Base-by-base conservation (phyloP, 208 protist species). In the Histomonas meleagridis region DNA sequence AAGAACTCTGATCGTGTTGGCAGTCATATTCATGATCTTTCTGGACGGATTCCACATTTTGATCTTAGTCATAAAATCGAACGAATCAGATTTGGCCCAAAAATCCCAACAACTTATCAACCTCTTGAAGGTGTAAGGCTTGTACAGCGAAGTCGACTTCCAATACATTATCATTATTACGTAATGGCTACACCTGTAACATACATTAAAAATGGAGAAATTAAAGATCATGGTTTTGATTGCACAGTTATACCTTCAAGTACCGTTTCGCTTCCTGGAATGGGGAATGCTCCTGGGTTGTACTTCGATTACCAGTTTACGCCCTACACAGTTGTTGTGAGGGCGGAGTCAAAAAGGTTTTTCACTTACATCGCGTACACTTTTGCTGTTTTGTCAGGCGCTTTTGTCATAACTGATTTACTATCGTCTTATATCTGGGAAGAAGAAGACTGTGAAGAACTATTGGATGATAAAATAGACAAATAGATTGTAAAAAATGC, bases 291-390 rank as follows among this genome's bases (percentile, higher is more conserved):
- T n/a, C 70, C 70, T 18, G 70, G 70, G n/a, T 49, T 79, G 18
- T 79, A 51, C 70, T 79, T 79, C 70, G 46, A 16, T 43, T 79
- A 79, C 28, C n/a, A 18, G 16, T 79, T 79, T 40, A 79, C 70
- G 10, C 70, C 70, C 1, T 79, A 79, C 28, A 79, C 70, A 51
- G 40, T 79, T 18, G 28, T 35, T 79, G 40, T 79, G 4, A 79
- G 12, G 32, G 14, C 65, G 18, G 40, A 72, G 10, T 43, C 32
- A 43, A 26, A 72, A 40, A 10, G 5, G 1, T 72, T 72, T 32
- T 16, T 72, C 3, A 5, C 1, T 4, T 72, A 43, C 65, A 72
- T 72, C 18, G 16, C n/a, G 9, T 43, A 72, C 18, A 72, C 65
- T 23, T 72, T 72, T 43, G 65, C 32, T 12, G 65, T 72, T 23